Conservation (phyloP, 2,329 filamentous ascomycete species). For the Alternaria tenuissima region DNA sequence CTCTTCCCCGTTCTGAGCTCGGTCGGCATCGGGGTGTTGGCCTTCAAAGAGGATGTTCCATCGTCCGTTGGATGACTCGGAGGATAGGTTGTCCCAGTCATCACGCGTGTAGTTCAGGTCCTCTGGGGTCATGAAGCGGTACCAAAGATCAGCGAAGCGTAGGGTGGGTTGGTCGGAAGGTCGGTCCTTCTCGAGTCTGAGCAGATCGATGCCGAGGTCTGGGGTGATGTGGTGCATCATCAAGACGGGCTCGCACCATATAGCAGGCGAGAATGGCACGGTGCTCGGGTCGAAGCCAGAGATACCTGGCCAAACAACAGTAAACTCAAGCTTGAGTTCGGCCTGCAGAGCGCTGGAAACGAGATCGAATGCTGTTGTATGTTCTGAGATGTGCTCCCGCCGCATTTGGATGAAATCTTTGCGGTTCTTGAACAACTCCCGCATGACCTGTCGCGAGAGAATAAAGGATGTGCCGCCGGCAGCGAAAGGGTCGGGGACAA, state of each 20-base stretch:
- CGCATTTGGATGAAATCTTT: constrained; percentile 52
- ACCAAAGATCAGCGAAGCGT: constrained; percentile 40
- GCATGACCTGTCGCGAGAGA: constrained; percentile 60
- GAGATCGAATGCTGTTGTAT: constrained; percentile 62
- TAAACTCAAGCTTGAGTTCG: constrained; percentile 57
- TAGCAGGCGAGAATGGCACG: constrained; percentile 54
- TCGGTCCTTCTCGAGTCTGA: constrained; percentile 55
- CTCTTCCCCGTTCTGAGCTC: constrained; percentile 32
- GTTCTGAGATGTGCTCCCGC: constrained; percentile 56
- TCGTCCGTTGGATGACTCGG: constrained; percentile 37
- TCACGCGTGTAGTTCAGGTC: constrained; percentile 32
- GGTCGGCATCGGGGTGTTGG: constrained; percentile 23
- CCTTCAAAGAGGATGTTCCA: constrained; percentile 46
- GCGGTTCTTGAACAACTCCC: constrained; percentile 53
- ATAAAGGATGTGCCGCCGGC: constrained; percentile 64
- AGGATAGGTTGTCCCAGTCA: constrained; percentile 48
- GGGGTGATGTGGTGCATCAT: constrained; percentile 57
- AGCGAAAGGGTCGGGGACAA: constrained; percentile 55
- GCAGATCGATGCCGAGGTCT: constrained; percentile 54
- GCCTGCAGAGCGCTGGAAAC: constrained; percentile 56
- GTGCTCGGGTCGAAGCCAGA: constrained; percentile 42
- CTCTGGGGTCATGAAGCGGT: constrained; percentile 40
- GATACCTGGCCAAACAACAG: constrained; percentile 57
- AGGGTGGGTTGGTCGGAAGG: constrained; percentile 29
- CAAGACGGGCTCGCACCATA: constrained; percentile 50